phyloP scores from a whole-genome alignment of 2,329 filamentous ascomycete genomes.

The Teratosphaeria gauchensis region DNA sequence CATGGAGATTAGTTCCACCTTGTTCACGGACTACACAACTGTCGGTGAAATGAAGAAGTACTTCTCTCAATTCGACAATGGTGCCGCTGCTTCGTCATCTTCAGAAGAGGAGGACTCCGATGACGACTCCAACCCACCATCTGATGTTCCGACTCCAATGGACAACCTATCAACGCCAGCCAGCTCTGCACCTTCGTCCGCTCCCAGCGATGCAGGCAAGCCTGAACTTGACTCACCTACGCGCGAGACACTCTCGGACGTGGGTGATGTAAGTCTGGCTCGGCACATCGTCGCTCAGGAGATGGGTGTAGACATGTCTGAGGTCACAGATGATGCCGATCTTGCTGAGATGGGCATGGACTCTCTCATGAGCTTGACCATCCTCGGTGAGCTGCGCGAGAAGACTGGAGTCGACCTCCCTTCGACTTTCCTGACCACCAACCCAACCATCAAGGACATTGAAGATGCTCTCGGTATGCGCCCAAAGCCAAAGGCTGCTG shows the following conservation, averaged over 20 bases:
- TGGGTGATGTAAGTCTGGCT: constrained; percentile 36
- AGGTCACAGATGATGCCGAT: constrained; percentile 48
- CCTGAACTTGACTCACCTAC: constrained; percentile 24
- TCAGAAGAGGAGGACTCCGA: constrained; percentile 26
- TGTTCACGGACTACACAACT: constrained; percentile 52
- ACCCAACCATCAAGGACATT: constrained; percentile 55
- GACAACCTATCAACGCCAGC: constrained; percentile 38
- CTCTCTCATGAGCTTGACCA: constrained; percentile 44
- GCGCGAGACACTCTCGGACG: constrained; percentile 25
- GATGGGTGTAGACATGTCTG: constrained; percentile 57
- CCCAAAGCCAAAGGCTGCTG: constrained; percentile 30
- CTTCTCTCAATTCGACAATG: constrained; percentile 39
- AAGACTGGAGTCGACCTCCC: constrained; percentile 42
- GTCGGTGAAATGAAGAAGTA: constrained; percentile 52
- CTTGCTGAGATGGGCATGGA: constrained; percentile 50
- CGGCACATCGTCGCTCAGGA: constrained; percentile 42
- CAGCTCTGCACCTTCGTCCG: constrained; percentile 38
- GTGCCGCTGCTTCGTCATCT: constrained; percentile 20
- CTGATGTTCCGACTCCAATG: constrained; percentile 33
- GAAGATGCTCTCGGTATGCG: constrained; percentile 54
- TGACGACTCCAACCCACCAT: constrained; percentile 33
- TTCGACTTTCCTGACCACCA: constrained; percentile 48
- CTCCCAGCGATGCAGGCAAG: constrained; percentile 33
- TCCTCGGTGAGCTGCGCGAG: constrained; percentile 42
- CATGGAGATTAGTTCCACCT: constrained; percentile 47